These are phyloP conservation scores for Fraxinus ornus DNA, from an alignment of 305 asterid genomes.

Conservation along the genomic window DNA sequence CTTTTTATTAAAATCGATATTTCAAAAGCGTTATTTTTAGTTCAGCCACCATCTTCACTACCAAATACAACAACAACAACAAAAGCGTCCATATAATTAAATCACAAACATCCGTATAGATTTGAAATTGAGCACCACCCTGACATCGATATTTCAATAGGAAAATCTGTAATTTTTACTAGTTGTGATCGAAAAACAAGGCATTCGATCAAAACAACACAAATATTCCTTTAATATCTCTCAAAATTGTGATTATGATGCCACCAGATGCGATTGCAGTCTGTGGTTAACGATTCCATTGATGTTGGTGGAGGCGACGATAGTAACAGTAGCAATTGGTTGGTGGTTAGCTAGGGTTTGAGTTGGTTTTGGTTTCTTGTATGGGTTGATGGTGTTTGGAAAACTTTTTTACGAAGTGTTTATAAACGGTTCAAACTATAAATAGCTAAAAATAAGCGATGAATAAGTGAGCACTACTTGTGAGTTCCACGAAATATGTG, in stretches of 20 bases:
- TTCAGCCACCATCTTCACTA: neutral
- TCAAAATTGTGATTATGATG: neutral
- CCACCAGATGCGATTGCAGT: neutral
- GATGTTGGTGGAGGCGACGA: neutral
- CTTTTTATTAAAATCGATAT: neutral
- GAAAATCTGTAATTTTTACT: neutral
- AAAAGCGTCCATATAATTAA: neutral
- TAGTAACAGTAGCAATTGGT: neutral
- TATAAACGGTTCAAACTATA: neutral
- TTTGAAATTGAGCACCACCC: neutral
- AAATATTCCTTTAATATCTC: neutral
- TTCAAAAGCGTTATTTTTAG: neutral
- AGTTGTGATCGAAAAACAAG: neutral
- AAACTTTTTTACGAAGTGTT: neutral
- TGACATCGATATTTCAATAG: neutral
- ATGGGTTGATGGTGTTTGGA: neutral
- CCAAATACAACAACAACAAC: neutral
- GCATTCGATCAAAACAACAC: neutral
- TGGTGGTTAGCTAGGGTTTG: neutral
- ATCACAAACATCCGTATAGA: neutral
- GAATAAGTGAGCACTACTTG: neutral
- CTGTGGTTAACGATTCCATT: neutral
- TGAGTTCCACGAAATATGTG: too few relatives aligned
- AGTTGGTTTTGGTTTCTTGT: neutral
- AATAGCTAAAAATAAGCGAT: too few relatives aligned